Evolutionary conservation across 2,329 filamentous ascomycete genomes (phyloP), one percentile per base, ranked within the genome.

Genomic region (Cordyceps pruinosa): DNA sequence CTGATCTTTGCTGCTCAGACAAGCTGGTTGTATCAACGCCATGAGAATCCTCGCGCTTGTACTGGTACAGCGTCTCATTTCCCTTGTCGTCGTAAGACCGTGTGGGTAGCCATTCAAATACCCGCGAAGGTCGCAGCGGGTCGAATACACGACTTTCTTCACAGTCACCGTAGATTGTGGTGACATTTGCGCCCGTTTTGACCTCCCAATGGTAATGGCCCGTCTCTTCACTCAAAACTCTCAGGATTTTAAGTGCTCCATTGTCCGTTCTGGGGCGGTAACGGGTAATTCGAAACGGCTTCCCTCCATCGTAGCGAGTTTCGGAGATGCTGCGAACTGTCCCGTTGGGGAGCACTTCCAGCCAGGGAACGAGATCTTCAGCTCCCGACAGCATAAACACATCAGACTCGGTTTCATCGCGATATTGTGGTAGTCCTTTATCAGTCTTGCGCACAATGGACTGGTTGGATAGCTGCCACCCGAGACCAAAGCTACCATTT

Each of bases 401-500:
- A 59, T 70, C 68, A 1, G 52, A 56, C 13, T 62, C 25, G 2
- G 42, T 45, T 13, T 32, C 63, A 30, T 61, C 56, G 44, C n/a
- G 50, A 51, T 69, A 69, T 6, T 26, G 46, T 10, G 68, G 68
- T 2, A 69, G 15, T 7, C 60, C 61, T 49, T 62, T 61, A 23
- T 44, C 37, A 2, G 68, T 70, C 56, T 66, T 67, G 3, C 68
- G 45, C 2, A 56, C 46, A 41, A 70, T 64, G 4, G 46, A 46
- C 2, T 49, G 35, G 7, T 61, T 23, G 4, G 51, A 52, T 1
- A 69, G 28, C 2, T 58, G n/a, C 68, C 68, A 70, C 6, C 68
- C 68, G 5, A 69, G 15, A 4, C 68, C 68, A 60, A 68, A 69
- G 0, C 56, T 28, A 1, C 67, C 65, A 58, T 68, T 68, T 5